Conservation (phyloP, 192 early-diverging fungal genomes). For the Podila epigama region DNA sequence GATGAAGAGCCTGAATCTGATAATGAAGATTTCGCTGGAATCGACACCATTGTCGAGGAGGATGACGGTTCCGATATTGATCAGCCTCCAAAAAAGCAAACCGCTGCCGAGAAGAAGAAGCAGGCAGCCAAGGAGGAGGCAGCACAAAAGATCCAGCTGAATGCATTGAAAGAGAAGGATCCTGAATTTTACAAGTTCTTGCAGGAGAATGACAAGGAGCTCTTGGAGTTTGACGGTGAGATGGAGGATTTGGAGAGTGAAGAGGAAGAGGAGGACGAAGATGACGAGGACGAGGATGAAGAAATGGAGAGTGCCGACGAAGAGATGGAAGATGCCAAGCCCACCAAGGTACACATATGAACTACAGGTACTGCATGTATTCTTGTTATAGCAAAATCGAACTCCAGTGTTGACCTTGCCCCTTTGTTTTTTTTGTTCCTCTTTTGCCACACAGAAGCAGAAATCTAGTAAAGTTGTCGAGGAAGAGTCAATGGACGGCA, state of each 20-base stretch:
- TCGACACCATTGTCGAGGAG: slow-evolving; percentile 66
- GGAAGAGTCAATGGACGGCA: slow-evolving; percentile 47
- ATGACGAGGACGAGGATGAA: slow-evolving; percentile 31
- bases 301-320: slow-evolving; percentile 30
- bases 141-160: slow-evolving; percentile 82
- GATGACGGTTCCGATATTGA: slow-evolving; percentile 49
- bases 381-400: too few relatives aligned
- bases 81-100: slow-evolving; percentile 28
- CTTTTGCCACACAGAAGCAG: too few relatives aligned
- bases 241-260: slow-evolving; percentile 55
- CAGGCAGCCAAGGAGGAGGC: slow-evolving; percentile 53
- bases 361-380: not conserved
- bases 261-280: slow-evolving; percentile 54
- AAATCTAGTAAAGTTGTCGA: slow-evolving; percentile 37
- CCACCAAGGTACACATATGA: slow-evolving; percentile 11
- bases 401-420: too few relatives aligned
- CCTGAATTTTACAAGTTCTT: slow-evolving; percentile 94
- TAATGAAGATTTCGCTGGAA: slow-evolving; percentile 58
- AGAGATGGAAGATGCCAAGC: slow-evolving; percentile 30
- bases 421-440: too few relatives aligned
- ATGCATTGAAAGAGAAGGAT: slow-evolving; percentile 85
- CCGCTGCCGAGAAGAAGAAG: slow-evolving; percentile 33
- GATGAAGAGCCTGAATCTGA: slow-evolving; percentile 61
- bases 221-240: slow-evolving; percentile 77
- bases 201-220: slow-evolving; percentile 82